phyloP scores from a whole-genome alignment of 2,329 filamentous ascomycete species.

The Acephala macrosclerotiorum region DNA sequence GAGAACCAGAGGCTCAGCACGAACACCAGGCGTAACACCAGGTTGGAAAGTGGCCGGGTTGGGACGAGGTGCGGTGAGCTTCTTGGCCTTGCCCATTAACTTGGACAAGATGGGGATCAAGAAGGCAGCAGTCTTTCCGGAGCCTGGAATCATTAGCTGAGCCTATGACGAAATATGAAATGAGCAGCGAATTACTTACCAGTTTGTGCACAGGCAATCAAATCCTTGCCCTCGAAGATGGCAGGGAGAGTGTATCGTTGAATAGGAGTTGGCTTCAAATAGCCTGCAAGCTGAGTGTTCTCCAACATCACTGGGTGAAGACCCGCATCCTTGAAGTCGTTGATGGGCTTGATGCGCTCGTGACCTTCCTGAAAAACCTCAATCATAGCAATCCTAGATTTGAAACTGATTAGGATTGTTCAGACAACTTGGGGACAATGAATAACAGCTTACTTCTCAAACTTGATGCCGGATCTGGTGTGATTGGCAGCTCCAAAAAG shows the following conservation, averaged over 20 bases:
- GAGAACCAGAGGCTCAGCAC: constrained; percentile 87
- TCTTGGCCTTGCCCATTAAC: constrained; percentile 95
- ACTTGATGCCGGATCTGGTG: constrained; percentile 63
- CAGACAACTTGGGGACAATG: neutral
- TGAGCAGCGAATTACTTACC: constrained; percentile 61
- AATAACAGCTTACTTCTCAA: constrained; percentile 60
- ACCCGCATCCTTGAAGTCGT: constrained; percentile 75
- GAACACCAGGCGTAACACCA: constrained; percentile 55
- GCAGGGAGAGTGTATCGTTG: constrained; percentile 87
- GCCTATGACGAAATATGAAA: neutral
- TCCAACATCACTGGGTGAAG: constrained; percentile 84
- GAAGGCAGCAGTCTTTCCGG: constrained; percentile 95
- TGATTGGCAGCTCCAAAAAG: constrained; percentile 72
- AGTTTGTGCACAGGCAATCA: constrained; percentile 91
- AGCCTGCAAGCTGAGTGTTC: constrained; percentile 79
- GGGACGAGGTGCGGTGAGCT: constrained; percentile 80
- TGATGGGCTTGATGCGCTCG: constrained; percentile 57
- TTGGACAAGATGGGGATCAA: constrained; percentile 87
- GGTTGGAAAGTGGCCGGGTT: constrained; percentile 64
- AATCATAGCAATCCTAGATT: constrained; percentile 60
- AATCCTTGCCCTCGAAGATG: constrained; percentile 77
- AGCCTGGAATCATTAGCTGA: constrained; percentile 63
- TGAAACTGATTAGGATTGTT: constrained; percentile 33
- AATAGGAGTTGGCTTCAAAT: constrained; percentile 80
- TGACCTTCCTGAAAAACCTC: constrained; percentile 64